These are phyloP conservation scores for Psilocybe azurescens DNA, from an alignment of 768 basidiomycete genomes.

Conservation along the genomic window DNA sequence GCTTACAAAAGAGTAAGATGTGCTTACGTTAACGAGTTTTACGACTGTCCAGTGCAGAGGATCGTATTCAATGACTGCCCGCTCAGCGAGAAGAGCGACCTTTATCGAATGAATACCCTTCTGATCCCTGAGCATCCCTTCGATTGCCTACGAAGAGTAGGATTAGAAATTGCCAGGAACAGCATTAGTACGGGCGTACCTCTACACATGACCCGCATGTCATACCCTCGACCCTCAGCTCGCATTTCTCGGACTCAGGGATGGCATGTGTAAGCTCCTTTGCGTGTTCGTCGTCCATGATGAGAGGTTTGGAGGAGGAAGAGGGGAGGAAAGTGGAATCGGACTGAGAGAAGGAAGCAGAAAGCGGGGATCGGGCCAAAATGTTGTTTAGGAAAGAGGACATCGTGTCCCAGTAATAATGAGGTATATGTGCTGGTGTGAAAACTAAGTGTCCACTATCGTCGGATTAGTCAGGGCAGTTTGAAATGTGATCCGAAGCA, in stretches of 20 bases:
- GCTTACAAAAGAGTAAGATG: neutral
- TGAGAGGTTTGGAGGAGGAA: conserved; percentile 15
- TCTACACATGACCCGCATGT: conserved; percentile 90
- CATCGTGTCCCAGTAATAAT: conserved; percentile 11
- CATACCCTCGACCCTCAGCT: conserved; percentile 88
- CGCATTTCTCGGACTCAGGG: conserved; percentile 59
- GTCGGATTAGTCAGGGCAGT: conserved; percentile 23
- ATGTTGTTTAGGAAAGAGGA: conserved; percentile 15
- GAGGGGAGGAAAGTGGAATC: conserved; percentile 12
- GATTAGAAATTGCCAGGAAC: neutral
- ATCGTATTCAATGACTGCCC: conserved; percentile 91
- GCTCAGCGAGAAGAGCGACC: conserved; percentile 97
- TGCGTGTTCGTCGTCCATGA: conserved; percentile 25
- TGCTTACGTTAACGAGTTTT: conserved; percentile 74
- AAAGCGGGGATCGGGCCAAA: conserved; percentile 5
- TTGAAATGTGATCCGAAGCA: conserved; percentile 11
- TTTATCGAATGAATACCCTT: conserved; percentile 91
- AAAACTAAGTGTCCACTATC: conserved; percentile 13
- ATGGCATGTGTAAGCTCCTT: conserved; percentile 30
- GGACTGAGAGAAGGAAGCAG: conserved; percentile 11
- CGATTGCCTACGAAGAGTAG: conserved; percentile 64
- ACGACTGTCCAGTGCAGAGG: conserved; percentile 78
- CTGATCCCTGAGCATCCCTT: conserved; percentile 80
- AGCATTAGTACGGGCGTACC: conserved; percentile 41
- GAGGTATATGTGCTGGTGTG: conserved; percentile 10